Evolutionary conservation across 2,329 filamentous ascomycete genomes (phyloP).

Genomic region (Xylariaceae sp.): DNA sequence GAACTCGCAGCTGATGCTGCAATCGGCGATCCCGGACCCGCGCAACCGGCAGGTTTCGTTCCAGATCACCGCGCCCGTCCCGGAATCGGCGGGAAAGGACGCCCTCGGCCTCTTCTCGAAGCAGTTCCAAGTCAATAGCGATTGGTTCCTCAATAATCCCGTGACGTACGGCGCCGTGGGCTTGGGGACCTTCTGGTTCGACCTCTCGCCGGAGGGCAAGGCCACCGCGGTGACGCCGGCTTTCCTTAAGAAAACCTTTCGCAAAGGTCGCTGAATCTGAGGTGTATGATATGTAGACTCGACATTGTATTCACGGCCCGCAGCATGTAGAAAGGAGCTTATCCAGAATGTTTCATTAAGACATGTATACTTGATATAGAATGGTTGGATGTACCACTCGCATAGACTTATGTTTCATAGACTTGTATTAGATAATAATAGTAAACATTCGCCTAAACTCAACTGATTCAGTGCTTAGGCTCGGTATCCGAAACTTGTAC

Average conservation of each 20-base stretch:
- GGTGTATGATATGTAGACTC: background rate
- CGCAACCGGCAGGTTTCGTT: conserved; percentile 16
- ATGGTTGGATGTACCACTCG: too few species aligned
- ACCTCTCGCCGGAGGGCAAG: conserved; percentile 21
- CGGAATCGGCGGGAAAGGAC: background rate
- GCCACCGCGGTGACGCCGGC: conserved; percentile 21
- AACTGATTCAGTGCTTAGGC: too few species aligned
- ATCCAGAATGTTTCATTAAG: too few species aligned
- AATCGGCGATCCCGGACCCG: conserved; percentile 7
- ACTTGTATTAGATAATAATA: too few species aligned
- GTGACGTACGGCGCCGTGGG: conserved; percentile 25
- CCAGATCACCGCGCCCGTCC: conserved; percentile 13
- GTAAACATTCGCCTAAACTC: too few species aligned
- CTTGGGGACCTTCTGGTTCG: conserved; percentile 26
- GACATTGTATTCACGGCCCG: background rate
- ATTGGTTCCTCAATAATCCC: conserved; percentile 24
- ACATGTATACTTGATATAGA: too few species aligned
- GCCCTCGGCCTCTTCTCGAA: conserved; percentile 23
- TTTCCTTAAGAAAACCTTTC: background rate
- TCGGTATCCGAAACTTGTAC: too few species aligned
- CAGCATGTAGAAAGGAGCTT: too few species aligned
- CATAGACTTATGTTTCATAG: too few species aligned
- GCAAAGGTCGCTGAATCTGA: background rate
- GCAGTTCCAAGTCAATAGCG: conserved; percentile 17
- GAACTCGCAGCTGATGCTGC: conserved; percentile 15